Conservation (phyloP, 2,329 filamentous ascomycete species). For the Esteya vermicola region DNA sequence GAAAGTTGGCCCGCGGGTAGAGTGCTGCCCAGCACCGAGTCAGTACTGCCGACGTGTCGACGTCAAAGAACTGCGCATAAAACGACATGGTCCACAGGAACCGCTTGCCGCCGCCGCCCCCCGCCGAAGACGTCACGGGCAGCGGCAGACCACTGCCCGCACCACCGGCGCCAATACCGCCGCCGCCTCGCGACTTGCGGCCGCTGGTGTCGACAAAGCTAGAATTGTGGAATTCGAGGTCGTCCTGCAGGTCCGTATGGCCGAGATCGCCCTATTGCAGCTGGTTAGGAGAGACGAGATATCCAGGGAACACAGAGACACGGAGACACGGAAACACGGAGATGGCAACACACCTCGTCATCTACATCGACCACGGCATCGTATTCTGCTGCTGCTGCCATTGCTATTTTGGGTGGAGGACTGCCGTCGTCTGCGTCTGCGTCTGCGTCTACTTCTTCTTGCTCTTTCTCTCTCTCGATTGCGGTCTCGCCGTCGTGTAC, state of each 20-base stretch:
- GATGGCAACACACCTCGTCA: constrained; percentile 56
- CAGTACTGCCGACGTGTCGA: constrained; percentile 83
- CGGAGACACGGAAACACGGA: background rate
- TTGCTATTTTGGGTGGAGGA: constrained; percentile 18
- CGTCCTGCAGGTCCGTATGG: constrained; percentile 94
- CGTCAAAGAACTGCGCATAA: constrained; percentile 97
- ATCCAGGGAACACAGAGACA: background rate
- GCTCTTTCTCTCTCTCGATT: background rate
- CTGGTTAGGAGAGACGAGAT: constrained; percentile 11
- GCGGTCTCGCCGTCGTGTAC: background rate
- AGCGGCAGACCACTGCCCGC: background rate
- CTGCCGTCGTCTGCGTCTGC: too few relatives aligned
- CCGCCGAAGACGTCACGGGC: constrained; percentile 36
- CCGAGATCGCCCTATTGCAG: constrained; percentile 72
- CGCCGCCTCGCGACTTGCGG: constrained; percentile 29
- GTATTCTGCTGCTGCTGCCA: constrained; percentile 81
- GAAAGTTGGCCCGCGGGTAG: constrained; percentile 84
- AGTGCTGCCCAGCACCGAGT: constrained; percentile 78
- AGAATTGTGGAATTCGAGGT: constrained; percentile 96
- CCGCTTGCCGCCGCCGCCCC: constrained; percentile 46
- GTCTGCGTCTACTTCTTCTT: background rate
- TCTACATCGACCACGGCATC: constrained; percentile 97
- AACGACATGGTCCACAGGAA: constrained; percentile 87
- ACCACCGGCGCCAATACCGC: background rate
- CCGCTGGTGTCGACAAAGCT: constrained; percentile 53